Evolutionary conservation across 352 stramenopile species (phyloP).

Genomic region (Phytophthora citricola): DNA sequence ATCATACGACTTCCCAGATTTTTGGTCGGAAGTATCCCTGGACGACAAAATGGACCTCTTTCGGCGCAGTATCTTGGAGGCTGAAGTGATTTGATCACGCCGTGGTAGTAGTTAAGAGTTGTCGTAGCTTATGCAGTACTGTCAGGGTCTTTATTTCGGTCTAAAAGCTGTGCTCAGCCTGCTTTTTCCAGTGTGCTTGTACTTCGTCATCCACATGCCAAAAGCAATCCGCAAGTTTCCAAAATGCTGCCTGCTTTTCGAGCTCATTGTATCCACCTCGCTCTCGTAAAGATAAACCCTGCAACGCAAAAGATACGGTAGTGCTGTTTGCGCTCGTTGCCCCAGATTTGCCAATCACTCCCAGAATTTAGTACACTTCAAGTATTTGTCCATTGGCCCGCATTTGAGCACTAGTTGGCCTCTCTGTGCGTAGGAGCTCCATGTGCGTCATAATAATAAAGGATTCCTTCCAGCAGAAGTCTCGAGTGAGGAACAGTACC

Average conservation of each 20-base stretch:
- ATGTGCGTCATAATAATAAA: slow-evolving; percentile 71
- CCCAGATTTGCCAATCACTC: slow-evolving; percentile 61
- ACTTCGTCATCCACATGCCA: slow-evolving; percentile 53
- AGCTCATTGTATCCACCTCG: slow-evolving; percentile 9
- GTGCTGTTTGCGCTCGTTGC: slow-evolving; percentile 49
- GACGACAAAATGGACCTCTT: too few species aligned
- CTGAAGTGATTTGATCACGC: too few species aligned
- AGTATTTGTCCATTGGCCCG: slow-evolving; percentile 4
- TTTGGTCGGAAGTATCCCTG: too few species aligned
- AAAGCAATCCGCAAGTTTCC: slow-evolving; percentile 63
- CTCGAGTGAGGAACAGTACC: slow-evolving; percentile 50
- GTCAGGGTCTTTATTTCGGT: slow-evolving; percentile 30
- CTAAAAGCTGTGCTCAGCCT: slow-evolving; percentile 34
- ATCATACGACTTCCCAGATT: too few species aligned
- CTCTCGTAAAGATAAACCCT: slow-evolving; percentile 52
- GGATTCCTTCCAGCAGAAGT: slow-evolving; percentile 34
- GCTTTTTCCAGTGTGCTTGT: slow-evolving; percentile 9
- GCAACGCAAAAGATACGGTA: slow-evolving; percentile 52
- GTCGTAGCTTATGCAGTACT: slow-evolving; percentile 30
- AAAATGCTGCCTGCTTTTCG: slow-evolving; percentile 47
- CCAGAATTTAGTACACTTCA: slow-evolving; percentile 5
- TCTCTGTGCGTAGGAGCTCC: slow-evolving; percentile 26
- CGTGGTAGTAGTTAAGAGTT: slow-evolving; percentile 17
- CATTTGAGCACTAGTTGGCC: slow-evolving; percentile 1
- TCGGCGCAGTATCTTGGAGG: too few species aligned